Percentiles rank a stretch among this genome's conserved stretches.
Conservation (phyloP, 257 asterid species). For the Phtheirospermum japonicum region DNA sequence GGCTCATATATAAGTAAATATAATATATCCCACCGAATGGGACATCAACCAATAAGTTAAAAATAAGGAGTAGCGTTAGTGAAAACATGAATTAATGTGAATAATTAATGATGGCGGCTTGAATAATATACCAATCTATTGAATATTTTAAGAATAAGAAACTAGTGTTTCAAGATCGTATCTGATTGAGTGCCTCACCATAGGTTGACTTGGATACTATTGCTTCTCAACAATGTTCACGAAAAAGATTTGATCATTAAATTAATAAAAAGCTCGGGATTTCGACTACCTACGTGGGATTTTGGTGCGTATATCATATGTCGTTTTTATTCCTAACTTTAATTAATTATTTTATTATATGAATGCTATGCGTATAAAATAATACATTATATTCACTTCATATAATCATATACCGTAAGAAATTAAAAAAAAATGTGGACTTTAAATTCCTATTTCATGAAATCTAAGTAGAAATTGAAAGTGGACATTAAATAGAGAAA, state of each 20-base stretch:
- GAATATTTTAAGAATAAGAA: conserved; percentile 21
- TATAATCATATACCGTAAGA: too few relatives aligned
- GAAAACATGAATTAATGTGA: conserved; percentile 27
- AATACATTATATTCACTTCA: neutral
- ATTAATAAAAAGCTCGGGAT: neutral
- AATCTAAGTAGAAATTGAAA: too few relatives aligned
- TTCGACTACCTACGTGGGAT: neutral
- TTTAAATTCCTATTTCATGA: too few relatives aligned
- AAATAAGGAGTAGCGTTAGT: conserved; percentile 26
- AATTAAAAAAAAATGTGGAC: too few relatives aligned
- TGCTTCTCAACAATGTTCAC: conserved; percentile 29
- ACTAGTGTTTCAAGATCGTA: conserved; percentile 24
- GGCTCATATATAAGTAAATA: too few relatives aligned
- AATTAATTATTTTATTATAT: neutral
- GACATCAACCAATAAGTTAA: conserved; percentile 21
- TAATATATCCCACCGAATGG: conserved; percentile 14
- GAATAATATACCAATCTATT: conserved; percentile 23
- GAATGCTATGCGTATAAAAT: neutral
- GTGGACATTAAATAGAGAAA: too few relatives aligned
- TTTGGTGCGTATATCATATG: neutral
- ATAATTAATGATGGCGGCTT: conserved; percentile 34
- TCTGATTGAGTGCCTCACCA: conserved; percentile 30
- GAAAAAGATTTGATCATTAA: conserved; percentile 27
- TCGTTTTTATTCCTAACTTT: neutral
- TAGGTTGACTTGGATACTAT: conserved; percentile 27